Base-by-base conservation (phyloP, 768 basidiomycete species). In the Aureoboletus auriporus region DNA sequence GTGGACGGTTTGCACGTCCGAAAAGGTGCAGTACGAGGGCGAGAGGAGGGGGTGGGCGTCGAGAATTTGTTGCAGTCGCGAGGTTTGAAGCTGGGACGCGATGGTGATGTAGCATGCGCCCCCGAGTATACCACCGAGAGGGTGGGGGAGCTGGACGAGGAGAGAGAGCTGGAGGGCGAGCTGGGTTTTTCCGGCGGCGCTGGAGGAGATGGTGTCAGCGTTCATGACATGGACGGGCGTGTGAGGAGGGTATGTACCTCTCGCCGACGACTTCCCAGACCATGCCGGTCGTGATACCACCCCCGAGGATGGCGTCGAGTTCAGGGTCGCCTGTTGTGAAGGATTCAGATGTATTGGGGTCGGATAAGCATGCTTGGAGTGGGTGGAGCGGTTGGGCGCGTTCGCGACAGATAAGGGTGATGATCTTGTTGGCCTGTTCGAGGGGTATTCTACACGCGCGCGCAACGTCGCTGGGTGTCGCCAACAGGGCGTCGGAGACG, bases 171-270 rank as follows among this genome's bases (percentile, higher is more conserved):
- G 93, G 12, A 99, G 73, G 4, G 87, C 89, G 5, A 98, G 68
- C 58, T 98, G 93, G 1, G 93, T 93, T 70, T 99, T 99, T 34
- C 96, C 96, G 26, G 95, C 83, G 20, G 93, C 86, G 62, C 96
- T 99, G 62, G 13, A 35, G 29, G 35, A 40, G 45, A 30, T 10
- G 14, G 31, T 28, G 31, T 59, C 36, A 62, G 43, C 16, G 29
- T 26, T 41, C 34, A 17, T 8, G 27, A 36, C 38, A 47, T 20
- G 37, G 34, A 23, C 20, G 42, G 37, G 49, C 20, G 34, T 34
- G 41, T 11, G 23, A 52, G 30, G 10, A 42, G 5, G 10, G 6
- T 5, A 7, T 7, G 13, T 65, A 93, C 93, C 91, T 90, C 74
- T 95, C 90, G 26, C 93, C 93, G 11, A 77, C 83, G 35, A 95